phyloP scores from a whole-genome alignment of 139 green algal species.

The Nannochloris sp. region DNA sequence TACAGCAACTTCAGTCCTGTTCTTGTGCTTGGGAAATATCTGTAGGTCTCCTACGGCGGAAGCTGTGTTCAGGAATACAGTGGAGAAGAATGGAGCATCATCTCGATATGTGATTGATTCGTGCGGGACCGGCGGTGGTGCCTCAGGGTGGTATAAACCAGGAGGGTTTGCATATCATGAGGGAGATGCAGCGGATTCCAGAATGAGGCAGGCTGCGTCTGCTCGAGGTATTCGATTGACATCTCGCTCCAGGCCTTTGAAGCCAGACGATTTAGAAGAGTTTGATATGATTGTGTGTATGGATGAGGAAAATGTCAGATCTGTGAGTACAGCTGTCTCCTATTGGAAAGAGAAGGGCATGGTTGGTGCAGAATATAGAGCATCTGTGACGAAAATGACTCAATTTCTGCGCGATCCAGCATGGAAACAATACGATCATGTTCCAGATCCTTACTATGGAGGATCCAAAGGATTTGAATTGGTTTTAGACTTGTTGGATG shows the following conservation, averaged over 20 bases:
- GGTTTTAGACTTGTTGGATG: constrained; percentile 82
- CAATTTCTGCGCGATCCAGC: constrained; percentile 25
- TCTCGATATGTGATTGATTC: constrained; percentile 79
- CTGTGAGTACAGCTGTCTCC: constrained; percentile 30
- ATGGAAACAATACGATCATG: constrained; percentile 32
- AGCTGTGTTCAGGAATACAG: constrained; percentile 75
- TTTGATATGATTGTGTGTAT: constrained; percentile 90
- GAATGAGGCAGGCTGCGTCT: constrained; percentile 67
- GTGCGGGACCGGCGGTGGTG: constrained; percentile 82
- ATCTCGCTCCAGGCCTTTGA: constrained; percentile 71
- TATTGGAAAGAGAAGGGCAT: constrained; percentile 22
- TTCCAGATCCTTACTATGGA: constrained; percentile 91
- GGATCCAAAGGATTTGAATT: constrained; percentile 41
- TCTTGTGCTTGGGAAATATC: constrained; percentile 90
- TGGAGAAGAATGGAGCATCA: constrained; percentile 56
- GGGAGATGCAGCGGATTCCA: constrained; percentile 63
- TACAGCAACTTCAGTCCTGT: constrained; percentile 43
- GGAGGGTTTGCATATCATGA: constrained; percentile 73
- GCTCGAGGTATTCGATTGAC: constrained; percentile 69
- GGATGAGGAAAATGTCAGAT: constrained; percentile 68
- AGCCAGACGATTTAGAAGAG: constrained; percentile 59
- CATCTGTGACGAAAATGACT: constrained; percentile 49
- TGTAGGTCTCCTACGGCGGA: constrained; percentile 85
- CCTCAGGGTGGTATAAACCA: constrained; percentile 30
- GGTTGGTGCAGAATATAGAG: constrained; percentile 14